A percentile compares a stretch with the other conserved stretches of the same genome.
These are phyloP conservation scores for Suillus brevipes DNA, from an alignment of 768 basidiomycete species.

Conservation along the genomic window DNA sequence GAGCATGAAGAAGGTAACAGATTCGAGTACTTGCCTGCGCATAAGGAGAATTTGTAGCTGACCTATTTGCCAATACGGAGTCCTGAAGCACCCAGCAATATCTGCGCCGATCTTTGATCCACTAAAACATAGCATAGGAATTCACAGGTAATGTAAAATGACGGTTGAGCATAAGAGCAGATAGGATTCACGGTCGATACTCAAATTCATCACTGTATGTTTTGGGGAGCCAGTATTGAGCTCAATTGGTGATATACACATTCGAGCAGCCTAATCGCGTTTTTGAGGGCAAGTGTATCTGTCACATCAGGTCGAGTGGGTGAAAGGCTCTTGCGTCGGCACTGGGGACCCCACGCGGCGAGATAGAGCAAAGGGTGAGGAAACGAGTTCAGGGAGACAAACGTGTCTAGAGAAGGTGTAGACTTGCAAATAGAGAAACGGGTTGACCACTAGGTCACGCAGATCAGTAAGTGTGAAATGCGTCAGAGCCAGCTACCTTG, in stretches of 20 bases:
- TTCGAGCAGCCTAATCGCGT: not conserved
- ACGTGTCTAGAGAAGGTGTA: constrained; percentile 61
- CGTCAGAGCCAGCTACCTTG: constrained; percentile 11
- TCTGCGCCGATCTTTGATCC: not conserved
- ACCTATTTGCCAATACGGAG: not conserved
- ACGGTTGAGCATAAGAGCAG: no score
- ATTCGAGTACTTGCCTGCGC: constrained; percentile 10
- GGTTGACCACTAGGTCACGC: constrained; percentile 75
- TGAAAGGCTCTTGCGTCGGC: not conserved
- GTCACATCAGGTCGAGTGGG: not conserved
- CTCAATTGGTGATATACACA: not conserved
- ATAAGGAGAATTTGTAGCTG: not conserved
- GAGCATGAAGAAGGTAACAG: constrained; percentile 35
- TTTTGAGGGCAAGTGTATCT: not conserved
- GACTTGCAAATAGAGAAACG: constrained; percentile 70
- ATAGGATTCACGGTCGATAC: no score
- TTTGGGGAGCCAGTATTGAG: not conserved
- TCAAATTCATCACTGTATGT: no score
- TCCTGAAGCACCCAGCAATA: not conserved
- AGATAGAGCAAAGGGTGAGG: constrained; percentile 60
- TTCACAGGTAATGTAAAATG: not conserved
- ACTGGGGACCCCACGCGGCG: constrained; percentile 20
- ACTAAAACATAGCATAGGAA: constrained; percentile 2
- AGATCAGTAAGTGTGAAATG: constrained; percentile 40
- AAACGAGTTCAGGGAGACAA: constrained; percentile 56